These are phyloP conservation scores for Chlorella vulgaris DNA, from an alignment of 139 green algal species.

Conservation along the genomic window DNA sequence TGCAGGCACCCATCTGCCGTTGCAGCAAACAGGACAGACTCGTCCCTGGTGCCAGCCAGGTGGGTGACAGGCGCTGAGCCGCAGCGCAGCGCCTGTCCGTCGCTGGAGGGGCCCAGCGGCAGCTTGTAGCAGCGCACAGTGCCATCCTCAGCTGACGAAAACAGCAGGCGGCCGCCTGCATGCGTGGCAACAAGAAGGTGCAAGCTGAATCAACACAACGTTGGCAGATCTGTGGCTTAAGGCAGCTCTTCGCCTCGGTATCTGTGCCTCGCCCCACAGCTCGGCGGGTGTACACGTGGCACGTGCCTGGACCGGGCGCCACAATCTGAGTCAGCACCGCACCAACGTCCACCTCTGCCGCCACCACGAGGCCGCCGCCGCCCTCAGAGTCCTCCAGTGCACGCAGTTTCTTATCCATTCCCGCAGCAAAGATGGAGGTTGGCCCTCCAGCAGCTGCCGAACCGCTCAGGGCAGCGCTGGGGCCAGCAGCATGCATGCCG, in stretches of 20 bases:
- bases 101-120: constrained; percentile 64
- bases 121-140: constrained; percentile 83
- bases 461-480: constrained; percentile 23
- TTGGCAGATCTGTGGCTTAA: too few species aligned
- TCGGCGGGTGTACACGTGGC: too few species aligned
- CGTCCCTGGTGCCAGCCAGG: constrained; percentile 73
- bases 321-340: constrained; percentile 53
- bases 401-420: constrained; percentile 84
- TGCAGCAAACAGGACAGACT: constrained; percentile 72
- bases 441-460: too few species aligned
- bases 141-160: constrained; percentile 78
- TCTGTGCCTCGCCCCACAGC: too few species aligned
- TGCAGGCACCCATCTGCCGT: constrained; percentile 80
- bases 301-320: constrained; percentile 12
- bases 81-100: constrained; percentile 56
- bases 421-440: constrained; percentile 64
- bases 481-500: constrained; percentile 28
- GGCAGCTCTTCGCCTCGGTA: too few species aligned
- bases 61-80: constrained; percentile 66
- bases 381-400: constrained; percentile 81
- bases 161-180: constrained; percentile 64
- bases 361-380: constrained; percentile 69
- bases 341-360: constrained; percentile 75
- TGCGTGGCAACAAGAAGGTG: not conserved
- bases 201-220: too few species aligned